Conservation (phyloP, 331 rosid species). For the Telfairia occidentalis region DNA sequence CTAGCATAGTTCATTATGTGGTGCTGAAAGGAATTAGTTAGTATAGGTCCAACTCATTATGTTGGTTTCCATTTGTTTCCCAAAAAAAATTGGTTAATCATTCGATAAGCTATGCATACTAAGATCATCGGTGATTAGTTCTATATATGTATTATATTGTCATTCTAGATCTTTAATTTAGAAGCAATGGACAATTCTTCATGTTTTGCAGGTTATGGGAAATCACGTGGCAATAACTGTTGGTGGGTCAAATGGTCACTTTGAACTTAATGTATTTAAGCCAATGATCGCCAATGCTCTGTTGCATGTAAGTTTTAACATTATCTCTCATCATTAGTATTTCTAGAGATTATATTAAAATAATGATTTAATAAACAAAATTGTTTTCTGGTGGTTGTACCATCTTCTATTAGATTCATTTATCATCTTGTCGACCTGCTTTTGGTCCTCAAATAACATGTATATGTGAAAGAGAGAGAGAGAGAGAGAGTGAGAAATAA, state of each 20-base stretch:
- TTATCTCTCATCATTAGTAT: constrained; percentile 1
- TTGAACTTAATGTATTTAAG: constrained; percentile 93
- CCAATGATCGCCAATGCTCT: constrained; percentile 85
- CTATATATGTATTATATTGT: neutral
- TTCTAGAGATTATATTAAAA: neutral
- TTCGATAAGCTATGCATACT: neutral
- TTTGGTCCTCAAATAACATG: neutral
- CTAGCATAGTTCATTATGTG: neutral
- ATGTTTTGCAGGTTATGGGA: constrained; percentile 69
- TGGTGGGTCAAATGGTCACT: constrained; percentile 97
- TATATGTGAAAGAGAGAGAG: neutral
- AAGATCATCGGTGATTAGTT: neutral
- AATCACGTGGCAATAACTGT: constrained; percentile 88
- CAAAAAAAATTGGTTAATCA: neutral
- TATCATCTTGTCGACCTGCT: neutral
- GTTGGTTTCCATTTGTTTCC: neutral
- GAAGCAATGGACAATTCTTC: neutral
- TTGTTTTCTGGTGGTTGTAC: neutral
- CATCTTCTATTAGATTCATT: neutral
- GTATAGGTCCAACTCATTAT: neutral
- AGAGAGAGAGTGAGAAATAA: neutral
- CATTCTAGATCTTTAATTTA: neutral
- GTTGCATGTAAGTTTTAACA: constrained; percentile 51
- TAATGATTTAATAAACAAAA: neutral
- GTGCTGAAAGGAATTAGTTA: constrained; percentile 8